Evolutionary conservation across 257 asterid genomes (phyloP).

Genomic region (Lycium ferocissimum): DNA sequence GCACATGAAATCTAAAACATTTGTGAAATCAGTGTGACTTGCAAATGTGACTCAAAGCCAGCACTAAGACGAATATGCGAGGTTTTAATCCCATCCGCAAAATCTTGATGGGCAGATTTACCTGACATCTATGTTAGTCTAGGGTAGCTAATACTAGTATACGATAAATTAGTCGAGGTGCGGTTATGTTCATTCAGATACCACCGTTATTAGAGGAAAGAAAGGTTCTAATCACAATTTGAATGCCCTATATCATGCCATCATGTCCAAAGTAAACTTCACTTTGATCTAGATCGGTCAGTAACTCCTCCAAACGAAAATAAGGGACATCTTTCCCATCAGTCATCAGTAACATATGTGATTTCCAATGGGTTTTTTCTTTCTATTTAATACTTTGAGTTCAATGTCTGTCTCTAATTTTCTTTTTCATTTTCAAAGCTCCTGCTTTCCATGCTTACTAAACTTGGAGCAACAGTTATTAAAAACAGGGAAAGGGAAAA

Average conservation of each 20-base stretch:
- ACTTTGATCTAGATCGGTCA: constrained; percentile 6
- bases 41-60: not conserved
- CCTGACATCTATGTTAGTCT: not conserved
- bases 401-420: not conserved
- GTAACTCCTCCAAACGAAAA: not conserved
- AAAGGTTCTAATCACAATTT: not conserved
- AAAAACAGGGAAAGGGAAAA: too few relatives aligned
- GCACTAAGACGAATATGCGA: not conserved
- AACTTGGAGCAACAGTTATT: not conserved
- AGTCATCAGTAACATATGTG: not conserved
- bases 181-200: not conserved
- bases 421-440: not conserved
- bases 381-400: not conserved
- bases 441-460: not conserved
- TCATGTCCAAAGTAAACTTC: not conserved
- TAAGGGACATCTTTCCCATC: not conserved
- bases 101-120: too few relatives aligned
- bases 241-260: not conserved
- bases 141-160: not conserved
- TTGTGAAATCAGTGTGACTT: not conserved
- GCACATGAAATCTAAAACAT: not conserved
- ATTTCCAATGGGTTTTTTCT: not conserved
- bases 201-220: not conserved
- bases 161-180: not conserved
- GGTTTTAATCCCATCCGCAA: not conserved